A percentile compares a stretch with the other conserved stretches of the same genome.
phyloP scores from a whole-genome alignment of 73 alveolate species.

The Stentor coeruleus region DNA sequence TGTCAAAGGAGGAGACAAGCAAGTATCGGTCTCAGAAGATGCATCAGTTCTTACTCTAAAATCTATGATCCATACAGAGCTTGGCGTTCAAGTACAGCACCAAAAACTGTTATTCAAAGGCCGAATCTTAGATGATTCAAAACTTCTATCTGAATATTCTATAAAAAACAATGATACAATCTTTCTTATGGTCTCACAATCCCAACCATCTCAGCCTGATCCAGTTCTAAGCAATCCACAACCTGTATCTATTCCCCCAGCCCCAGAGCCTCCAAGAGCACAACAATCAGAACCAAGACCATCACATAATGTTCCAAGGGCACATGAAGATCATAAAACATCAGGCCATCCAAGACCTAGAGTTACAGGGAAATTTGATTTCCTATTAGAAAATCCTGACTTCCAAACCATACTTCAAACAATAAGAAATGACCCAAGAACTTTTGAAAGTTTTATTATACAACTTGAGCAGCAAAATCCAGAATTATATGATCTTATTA shows the following conservation, averaged over 20 bases:
- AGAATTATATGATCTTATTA: neutral
- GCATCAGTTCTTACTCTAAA: neutral
- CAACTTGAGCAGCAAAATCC: conserved; percentile 1
- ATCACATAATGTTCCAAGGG: neutral
- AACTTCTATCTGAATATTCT: neutral
- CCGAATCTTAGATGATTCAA: conserved; percentile 6
- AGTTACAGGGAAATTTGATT: neutral
- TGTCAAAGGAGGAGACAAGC: neutral
- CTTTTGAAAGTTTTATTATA: neutral
- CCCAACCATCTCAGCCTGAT: neutral
- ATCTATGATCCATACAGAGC: neutral
- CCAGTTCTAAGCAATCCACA: neutral
- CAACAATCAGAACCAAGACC: neutral
- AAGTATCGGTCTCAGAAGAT: neutral
- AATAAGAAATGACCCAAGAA: neutral
- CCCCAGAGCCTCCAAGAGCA: neutral
- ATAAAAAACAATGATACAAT: neutral
- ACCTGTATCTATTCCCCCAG: neutral
- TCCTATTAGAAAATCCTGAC: neutral
- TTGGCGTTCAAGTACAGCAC: neutral
- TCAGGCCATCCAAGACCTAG: neutral
- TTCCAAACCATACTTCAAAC: neutral
- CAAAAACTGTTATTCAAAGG: conserved; percentile 5
- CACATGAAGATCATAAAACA: neutral
- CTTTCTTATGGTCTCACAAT: neutral